Evolutionary conservation across 352 stramenopile species (phyloP).

Genomic region (Albugo candida): DNA sequence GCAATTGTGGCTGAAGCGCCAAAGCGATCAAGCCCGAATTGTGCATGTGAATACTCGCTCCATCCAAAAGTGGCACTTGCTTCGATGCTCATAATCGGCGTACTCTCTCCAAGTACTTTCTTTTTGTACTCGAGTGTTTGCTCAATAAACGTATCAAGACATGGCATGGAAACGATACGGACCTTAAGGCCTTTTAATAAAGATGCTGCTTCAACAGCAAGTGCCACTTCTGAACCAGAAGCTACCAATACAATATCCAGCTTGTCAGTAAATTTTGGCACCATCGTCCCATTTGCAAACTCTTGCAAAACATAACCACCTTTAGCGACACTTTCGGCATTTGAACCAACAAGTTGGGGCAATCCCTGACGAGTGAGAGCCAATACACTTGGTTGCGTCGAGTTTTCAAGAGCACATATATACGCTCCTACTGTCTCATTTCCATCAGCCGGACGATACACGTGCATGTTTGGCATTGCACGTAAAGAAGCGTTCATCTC

Average conservation of each 20-base stretch:
- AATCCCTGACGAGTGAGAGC: slow-evolving; percentile 84
- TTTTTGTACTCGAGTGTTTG: slow-evolving; percentile 92
- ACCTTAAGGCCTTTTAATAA: slow-evolving; percentile 64
- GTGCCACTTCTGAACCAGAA: slow-evolving; percentile 91
- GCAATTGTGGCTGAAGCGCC: slow-evolving; percentile 73
- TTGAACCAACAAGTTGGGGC: slow-evolving; percentile 79
- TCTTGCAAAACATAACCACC: slow-evolving; percentile 73
- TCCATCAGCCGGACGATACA: slow-evolving; percentile 93
- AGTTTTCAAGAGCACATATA: slow-evolving; percentile 65
- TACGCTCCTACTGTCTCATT: slow-evolving; percentile 97
- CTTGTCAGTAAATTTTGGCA: slow-evolving; percentile 39
- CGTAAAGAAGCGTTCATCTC: slow-evolving; percentile 94
- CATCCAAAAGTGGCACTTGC: slow-evolving; percentile 87
- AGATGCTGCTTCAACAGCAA: slow-evolving; percentile 90
- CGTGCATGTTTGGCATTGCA: slow-evolving; percentile 96
- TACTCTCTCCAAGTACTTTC: slow-evolving; percentile 84
- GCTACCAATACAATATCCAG: slow-evolving; percentile 85
- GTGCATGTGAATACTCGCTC: slow-evolving; percentile 89
- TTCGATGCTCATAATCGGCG: slow-evolving; percentile 92
- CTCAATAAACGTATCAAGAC: slow-evolving; percentile 93
- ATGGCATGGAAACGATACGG: slow-evolving; percentile 94
- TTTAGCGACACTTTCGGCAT: slow-evolving; percentile 80
- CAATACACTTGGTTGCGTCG: slow-evolving; percentile 86
- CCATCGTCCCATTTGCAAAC: slow-evolving; percentile 58
- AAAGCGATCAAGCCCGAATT: slow-evolving; percentile 83